A percentile compares a stretch with the other conserved stretches of the same genome.
Conservation (phyloP, 73 alveolate genomes). For the Breviolum minutum region DNA sequence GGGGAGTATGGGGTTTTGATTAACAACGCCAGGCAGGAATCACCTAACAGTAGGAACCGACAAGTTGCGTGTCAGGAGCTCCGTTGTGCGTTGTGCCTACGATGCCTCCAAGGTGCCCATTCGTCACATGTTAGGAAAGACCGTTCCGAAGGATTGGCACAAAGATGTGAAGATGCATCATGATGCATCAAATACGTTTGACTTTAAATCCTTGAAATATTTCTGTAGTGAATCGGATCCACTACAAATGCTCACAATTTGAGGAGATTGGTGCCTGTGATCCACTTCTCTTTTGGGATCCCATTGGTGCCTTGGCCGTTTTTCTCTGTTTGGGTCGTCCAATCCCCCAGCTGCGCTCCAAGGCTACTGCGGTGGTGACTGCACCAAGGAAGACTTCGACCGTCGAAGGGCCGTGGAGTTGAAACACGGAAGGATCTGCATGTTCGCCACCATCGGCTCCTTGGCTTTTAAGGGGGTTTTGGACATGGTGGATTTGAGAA, state of each 20-base stretch:
- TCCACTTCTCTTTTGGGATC: slow-evolving; percentile 93
- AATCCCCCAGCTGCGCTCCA: not conserved
- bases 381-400: slow-evolving; percentile 82
- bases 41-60: not conserved
- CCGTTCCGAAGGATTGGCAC: not conserved
- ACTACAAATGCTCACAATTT: not conserved
- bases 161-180: not conserved
- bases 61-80: not conserved
- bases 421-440: slow-evolving; percentile 83
- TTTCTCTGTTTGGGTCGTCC: not conserved
- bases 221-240: not conserved
- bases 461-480: not conserved
- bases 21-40: no score
- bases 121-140: not conserved
- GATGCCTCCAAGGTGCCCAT: slow-evolving; percentile 62
- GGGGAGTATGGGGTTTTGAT: not conserved
- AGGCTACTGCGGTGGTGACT: slow-evolving; percentile 70
- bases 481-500: not conserved
- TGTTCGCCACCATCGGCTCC: slow-evolving; percentile 76
- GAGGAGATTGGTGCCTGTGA: slow-evolving; percentile 93
- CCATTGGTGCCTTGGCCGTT: slow-evolving; percentile 35
- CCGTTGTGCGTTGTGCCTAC: slow-evolving; percentile 66
- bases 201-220: not conserved
- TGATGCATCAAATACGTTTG: not conserved
- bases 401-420: slow-evolving; percentile 79